Base-by-base conservation (phyloP, 257 asterid species). In the Penstemon newberryi region DNA sequence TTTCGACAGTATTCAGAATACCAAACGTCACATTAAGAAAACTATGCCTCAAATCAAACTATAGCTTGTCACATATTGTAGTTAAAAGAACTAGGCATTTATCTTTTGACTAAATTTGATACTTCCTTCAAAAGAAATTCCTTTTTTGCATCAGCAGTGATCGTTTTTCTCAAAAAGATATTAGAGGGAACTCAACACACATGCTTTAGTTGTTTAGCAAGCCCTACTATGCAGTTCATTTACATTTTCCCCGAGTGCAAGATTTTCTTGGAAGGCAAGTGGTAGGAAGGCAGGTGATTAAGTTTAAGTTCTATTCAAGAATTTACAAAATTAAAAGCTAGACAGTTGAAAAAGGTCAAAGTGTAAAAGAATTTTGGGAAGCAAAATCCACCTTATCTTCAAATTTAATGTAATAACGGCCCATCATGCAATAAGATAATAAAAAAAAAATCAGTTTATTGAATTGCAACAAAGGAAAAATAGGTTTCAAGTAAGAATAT, bases 1-100 rank as follows among this genome's bases (percentile, higher is more conserved):
- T 74, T 69, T 69, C 52, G 62, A 66, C 63, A 66, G 49, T 56
- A 46, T 8, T 50, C 11, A 42, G 72, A 40, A 58, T 4, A 74
- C 43, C 59, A 64, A 67, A 36, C 52, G 42, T 57, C 66, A 40
- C 51, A 65, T 59, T 7, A n/a, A 57, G 50, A 49, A 54, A 39
- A 33, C 11, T 39, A 43, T 60, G 70, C 57, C 56, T 8, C 62
- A 5, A 6, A 59, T 69, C 49, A 33, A 11, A 44, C 7, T 56
- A 52, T 51, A 41, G 63, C 67, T 33, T 41, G 71, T 57, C 45
- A 70, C 49, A 40, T 44, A 53, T 25, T 11, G 5, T 18, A n/a
- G 7, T 46, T 54, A 15, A 44, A 25, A 25, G 33, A 25, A 44
- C 46, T 49, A 7, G 39, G 40, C 42, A 15, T 65, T 10, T n/a